A percentile compares a stretch with the other conserved stretches of the same genome.
Conservation (phyloP, 2,329 filamentous ascomycete species). For the Fusarium buxicola region DNA sequence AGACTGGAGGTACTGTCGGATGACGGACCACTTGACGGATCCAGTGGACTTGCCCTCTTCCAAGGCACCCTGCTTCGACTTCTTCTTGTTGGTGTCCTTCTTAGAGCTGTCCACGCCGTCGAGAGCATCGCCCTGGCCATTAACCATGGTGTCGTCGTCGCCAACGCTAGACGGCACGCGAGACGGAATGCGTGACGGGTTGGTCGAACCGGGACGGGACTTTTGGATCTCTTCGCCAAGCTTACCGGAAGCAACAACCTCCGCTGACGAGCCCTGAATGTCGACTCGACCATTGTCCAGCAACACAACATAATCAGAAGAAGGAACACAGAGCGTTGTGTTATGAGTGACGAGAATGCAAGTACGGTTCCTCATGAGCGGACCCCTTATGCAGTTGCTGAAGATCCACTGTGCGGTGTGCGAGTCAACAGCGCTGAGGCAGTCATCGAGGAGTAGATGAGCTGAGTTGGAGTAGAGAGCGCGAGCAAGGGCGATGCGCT, state of each 20-base stretch:
- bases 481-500: conserved; percentile 95
- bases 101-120: conserved; percentile 61
- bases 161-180: conserved; percentile 80
- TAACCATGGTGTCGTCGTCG: conserved; percentile 70
- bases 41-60: conserved; percentile 86
- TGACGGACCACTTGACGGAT: conserved; percentile 87
- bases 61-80: conserved; percentile 64
- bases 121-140: conserved; percentile 59
- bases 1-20: conserved; percentile 83
- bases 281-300: conserved; percentile 87
- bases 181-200: conserved; percentile 79
- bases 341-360: conserved; percentile 98
- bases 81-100: conserved; percentile 56
- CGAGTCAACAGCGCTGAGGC: conserved; percentile 94
- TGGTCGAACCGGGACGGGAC: conserved; percentile 76
- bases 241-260: conserved; percentile 87
- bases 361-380: conserved; percentile 87
- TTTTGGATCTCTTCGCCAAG: conserved; percentile 86
- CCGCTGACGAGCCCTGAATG: conserved; percentile 79
- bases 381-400: conserved; percentile 88
- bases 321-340: conserved; percentile 84
- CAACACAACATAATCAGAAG: conserved; percentile 82
- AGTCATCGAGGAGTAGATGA: conserved; percentile 93
- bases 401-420: conserved; percentile 99
- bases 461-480: conserved; percentile 96